Conservation (phyloP, 2,329 filamentous ascomycete species). For the Lecanosticta acicola region DNA sequence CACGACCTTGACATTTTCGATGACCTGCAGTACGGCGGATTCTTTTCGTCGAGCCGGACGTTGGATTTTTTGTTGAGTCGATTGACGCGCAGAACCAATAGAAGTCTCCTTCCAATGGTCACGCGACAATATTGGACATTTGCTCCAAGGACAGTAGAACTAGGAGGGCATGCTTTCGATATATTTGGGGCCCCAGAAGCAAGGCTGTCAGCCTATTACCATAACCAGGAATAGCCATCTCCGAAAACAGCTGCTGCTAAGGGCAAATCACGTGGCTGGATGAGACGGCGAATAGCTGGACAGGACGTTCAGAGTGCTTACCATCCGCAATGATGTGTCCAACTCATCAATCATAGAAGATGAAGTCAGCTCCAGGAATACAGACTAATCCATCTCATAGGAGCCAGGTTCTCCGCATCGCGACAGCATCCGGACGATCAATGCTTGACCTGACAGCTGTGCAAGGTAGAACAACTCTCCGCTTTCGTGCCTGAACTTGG, state of each 20-base stretch:
- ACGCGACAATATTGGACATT: not conserved
- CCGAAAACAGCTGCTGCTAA: not conserved
- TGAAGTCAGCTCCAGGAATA: no score
- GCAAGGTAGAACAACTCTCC: not conserved
- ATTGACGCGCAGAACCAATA: not conserved
- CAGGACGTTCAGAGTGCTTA: not conserved
- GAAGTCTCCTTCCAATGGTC: not conserved
- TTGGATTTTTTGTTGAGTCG: no score
- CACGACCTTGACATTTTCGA: not conserved
- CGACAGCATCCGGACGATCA: not conserved
- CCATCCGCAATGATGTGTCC: not conserved
- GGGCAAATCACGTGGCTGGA: no score
- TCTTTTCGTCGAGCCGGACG: no score
- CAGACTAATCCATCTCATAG: not conserved
- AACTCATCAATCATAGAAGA: no score
- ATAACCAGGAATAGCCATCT: not conserved
- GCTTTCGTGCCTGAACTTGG: not conserved
- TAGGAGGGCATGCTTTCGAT: no score
- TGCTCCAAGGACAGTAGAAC: no score
- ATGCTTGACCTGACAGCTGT: not conserved
- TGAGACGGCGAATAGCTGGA: not conserved
- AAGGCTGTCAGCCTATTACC: not conserved
- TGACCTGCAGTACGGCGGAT: no score
- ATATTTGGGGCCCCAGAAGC: no score
- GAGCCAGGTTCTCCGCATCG: not conserved